Base-by-base conservation (phyloP, 768 basidiomycete species). In the Pulveroboletus sp. region DNA sequence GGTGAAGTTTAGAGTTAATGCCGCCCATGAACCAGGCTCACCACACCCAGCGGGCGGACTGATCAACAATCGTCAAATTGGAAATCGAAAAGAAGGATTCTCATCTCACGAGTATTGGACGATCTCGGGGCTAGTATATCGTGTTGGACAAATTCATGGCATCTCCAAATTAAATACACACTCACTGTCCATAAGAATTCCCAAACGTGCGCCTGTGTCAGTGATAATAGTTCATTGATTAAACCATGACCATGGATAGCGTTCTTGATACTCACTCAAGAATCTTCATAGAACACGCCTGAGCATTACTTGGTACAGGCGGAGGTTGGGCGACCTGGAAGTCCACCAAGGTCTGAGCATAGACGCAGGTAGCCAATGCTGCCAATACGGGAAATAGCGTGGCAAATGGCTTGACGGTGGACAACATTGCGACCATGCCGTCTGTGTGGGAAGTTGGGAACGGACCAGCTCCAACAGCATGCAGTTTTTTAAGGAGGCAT, bases 271-370 rank as follows among this genome's bases (percentile, higher is more conserved):
- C 77, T 59, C 53, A 86, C 84, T 83, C 73, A 14, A 89, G 66
- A 44, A 89, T 73, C 65, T 79, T 70, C 16, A 80, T 68, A 1
- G 83, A 86, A 59, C 88, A 89, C 58, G 80, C 73, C 56, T 80
- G 76, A 14, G 73, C 75, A 58, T 78, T 68, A 39, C 67, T 63
- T 11, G 88, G 85, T n/a, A 89, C 71, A 4, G 81, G 76, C 12
- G 83, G 84, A 5, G 88, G 86, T 54, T 89, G 81, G 10, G 82
- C 73, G 46, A 89, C 85, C 63, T 88, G 86, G 61, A 89, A 89
- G 62, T 80, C 71, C 34, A 76, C 73, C n/a, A 77, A 65, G 12
- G 60, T 64, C 20, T 68, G 63, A 7, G 70, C 61, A 19, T 42
- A 42, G 19, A 55, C 53, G 3, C 54, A 47, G 36, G 46, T 14